Base-by-base conservation (phyloP, 139 green algal genomes). In the Trebouxia sp. region DNA sequence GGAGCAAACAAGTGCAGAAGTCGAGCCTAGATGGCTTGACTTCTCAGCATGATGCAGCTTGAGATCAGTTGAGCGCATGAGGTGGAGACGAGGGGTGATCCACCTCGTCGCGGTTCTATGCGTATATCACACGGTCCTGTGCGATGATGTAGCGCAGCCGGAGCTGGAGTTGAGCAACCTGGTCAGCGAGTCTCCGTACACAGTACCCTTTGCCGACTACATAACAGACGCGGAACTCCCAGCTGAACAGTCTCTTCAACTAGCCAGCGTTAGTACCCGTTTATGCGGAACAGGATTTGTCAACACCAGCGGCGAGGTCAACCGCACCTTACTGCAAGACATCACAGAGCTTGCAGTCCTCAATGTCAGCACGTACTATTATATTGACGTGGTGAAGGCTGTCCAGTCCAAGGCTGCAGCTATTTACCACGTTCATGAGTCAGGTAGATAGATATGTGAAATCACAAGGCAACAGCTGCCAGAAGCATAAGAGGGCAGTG, bases 231-330 rank as follows among this genome's bases (percentile, higher is more conserved):
- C 5, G 10, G 62, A 72, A 17, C 62, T 72, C 6, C 62, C 62
- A 41, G 32, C 62, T 1, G 32, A 35, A 12, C n/a, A 72, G 32
- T 26, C 62, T 72, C 62, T 72, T 15, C 32, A 72, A n/a, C 26
- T 72, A 43, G 62, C 30, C 15, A 42, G 5, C 43, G 11, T 72
- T 15, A 45, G 62, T 22, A 28, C 32, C 42, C 32, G 62, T 22
- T 37, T 72, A 5, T 72, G 62, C 35, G 62, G 62, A 17, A n/a
- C 37, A 45, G 62, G 62, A 1, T 72, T 72, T 43, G 62, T 72
- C 3, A 22, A 43, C 32, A 6, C 35, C 35, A 45, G 12, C 15
- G 62, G 62, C 12, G 32, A 72, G 43, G 62, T 72, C 35, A 72
- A 72, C 43, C 32, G 32, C 28, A 8, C 62, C 37, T 41, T 72